These are phyloP conservation scores for Cornus florida DNA, from an alignment of 148 eudicot genomes.

Conservation along the genomic window DNA sequence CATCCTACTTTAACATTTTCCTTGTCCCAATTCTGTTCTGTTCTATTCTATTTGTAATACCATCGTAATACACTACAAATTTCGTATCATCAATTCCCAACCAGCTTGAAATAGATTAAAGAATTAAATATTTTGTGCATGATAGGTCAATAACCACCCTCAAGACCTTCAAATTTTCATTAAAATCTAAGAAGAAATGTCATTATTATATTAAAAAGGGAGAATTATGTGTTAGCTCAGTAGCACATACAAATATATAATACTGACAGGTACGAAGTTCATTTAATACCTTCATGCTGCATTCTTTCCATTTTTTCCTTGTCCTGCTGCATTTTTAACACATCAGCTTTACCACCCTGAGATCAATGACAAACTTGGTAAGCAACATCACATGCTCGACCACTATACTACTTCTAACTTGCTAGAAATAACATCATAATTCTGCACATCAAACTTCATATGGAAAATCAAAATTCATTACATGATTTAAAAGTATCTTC, in stretches of 20 bases:
- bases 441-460: too few relatives aligned
- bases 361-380: too few relatives aligned
- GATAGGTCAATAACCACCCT: background rate
- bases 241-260: background rate
- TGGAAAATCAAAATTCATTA: slow-evolving; percentile 20
- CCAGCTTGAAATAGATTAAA: background rate
- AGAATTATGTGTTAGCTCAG: background rate
- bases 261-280: background rate
- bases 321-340: slow-evolving; percentile 31
- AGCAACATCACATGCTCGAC: too few relatives aligned
- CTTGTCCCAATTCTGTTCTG: background rate
- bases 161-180: background rate
- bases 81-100: background rate
- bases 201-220: too few relatives aligned
- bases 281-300: slow-evolving; percentile 42
- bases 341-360: slow-evolving; percentile 40
- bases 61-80: too few relatives aligned
- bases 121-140: too few relatives aligned
- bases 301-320: slow-evolving; percentile 38
- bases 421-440: too few relatives aligned
- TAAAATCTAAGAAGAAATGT: too few relatives aligned
- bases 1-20: background rate
- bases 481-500: slow-evolving; percentile 45
- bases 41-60: background rate
- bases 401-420: too few relatives aligned